These are phyloP conservation scores for Torulaspora pretoriensis DNA, from an alignment of 1,139 yeast species.

Conservation along the genomic window DNA sequence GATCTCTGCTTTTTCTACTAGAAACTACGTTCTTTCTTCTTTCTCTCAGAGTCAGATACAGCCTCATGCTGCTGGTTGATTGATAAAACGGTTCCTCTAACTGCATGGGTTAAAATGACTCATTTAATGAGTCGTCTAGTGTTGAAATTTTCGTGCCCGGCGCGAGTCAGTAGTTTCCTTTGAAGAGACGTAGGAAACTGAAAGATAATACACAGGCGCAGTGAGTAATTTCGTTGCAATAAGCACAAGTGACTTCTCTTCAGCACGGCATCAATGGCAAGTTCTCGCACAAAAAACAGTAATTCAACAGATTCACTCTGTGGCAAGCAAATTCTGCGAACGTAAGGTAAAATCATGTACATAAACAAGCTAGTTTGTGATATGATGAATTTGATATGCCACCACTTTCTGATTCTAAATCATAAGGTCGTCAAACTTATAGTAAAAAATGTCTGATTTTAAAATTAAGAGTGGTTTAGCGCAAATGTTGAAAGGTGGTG, in stretches of 20 bases:
- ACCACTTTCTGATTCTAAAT: neutral
- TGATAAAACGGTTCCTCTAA: neutral
- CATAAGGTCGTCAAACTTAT: neutral
- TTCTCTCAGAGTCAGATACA: conserved; percentile 2
- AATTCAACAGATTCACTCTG: neutral
- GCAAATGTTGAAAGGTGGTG: conserved; percentile 83
- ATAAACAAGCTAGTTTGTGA: neutral
- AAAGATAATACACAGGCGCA: neutral
- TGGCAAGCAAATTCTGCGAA: neutral
- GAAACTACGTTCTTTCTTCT: neutral
- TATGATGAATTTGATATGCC: neutral
- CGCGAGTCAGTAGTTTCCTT: conserved; percentile 8
- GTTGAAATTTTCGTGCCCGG: conserved; percentile 1
- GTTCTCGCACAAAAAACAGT: conserved; percentile 2
- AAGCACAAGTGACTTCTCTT: conserved; percentile 2
- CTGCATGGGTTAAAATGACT: conserved; percentile 1
- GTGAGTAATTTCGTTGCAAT: neutral
- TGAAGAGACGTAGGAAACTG: neutral
- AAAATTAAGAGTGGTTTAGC: conserved; percentile 78
- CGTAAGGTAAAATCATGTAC: neutral
- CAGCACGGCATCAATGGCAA: neutral
- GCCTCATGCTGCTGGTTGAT: neutral
- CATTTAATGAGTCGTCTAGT: neutral
- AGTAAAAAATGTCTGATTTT: conserved; percentile 37
- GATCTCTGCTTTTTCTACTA: neutral